These are phyloP conservation scores for Cicer arietinum DNA, from an alignment of 306 rosid genomes.

Conservation along the genomic window DNA sequence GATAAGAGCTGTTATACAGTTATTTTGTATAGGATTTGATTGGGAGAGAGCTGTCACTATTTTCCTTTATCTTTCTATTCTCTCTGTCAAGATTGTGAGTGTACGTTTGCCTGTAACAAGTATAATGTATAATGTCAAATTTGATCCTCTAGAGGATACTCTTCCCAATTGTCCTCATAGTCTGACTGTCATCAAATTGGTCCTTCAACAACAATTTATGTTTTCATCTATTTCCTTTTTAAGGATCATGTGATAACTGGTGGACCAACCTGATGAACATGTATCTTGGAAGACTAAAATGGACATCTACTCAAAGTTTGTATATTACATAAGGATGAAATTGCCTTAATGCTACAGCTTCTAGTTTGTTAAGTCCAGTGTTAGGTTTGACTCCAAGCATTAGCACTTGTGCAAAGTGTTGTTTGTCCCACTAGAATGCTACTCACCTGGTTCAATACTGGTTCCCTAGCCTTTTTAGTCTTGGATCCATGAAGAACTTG, in stretches of 20 bases:
- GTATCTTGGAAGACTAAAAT: constrained; percentile 14
- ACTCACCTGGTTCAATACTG: constrained; percentile 6
- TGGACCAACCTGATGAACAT: constrained; percentile 6
- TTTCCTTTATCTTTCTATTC: no score
- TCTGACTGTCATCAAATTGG: background rate
- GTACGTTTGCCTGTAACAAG: no score
- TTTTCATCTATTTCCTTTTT: background rate
- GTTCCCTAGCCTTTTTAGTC: background rate
- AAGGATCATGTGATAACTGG: background rate
- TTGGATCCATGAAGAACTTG: no score
- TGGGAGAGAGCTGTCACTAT: background rate
- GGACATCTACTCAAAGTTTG: background rate
- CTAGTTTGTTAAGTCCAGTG: background rate
- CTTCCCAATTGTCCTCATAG: background rate
- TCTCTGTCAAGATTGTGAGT: no score
- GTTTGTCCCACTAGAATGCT: background rate
- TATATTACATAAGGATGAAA: background rate
- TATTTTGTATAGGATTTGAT: background rate
- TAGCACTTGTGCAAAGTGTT: background rate
- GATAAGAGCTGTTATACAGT: background rate
- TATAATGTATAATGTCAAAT: no score
- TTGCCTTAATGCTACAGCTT: background rate
- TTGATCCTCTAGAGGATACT: no score
- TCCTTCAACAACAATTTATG: background rate
- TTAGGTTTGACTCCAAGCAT: background rate